Evolutionary conservation across 345 rosid genomes (phyloP), one percentile per base, ranked within the genome.

Genomic region (Eucalyptus microcorys): DNA sequence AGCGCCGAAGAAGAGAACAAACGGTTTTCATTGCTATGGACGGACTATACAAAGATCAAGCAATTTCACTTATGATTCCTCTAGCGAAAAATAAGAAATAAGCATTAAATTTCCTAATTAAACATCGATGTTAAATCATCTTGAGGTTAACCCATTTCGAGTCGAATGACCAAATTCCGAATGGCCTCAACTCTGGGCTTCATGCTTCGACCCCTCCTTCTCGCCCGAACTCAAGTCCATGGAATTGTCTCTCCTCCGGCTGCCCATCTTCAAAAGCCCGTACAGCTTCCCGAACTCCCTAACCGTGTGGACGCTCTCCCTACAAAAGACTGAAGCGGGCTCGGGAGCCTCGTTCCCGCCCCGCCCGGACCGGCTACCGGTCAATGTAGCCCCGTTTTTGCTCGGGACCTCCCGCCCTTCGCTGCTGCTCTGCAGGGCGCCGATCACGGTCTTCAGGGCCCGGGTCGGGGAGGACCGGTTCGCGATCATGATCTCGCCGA

Each of bases 391-490:
- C 87, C 93, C 96, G 10, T 89, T 86, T 34, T 79, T 91, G 76
- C 24, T 57, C 6, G 88, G 86, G 15, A 92, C 92, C 87, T 98
- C 66, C 16, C 61, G 91, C 55, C 96, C 90, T 26, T 96, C 97
- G 2, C 97, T 98, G 27, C 95, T 97, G 5, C 93, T 94, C 83
- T 97, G 99, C 84, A 98, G 42, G 9, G 99, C 99, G 21, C 89
- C 91, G 57, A 98, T 96, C 4, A 98, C 99, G 32, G 97, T 90
- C 90, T 95, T 98, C 92, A 98, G 87, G 30, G 99, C 99, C 87
- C 99, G 95, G 90, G 96, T 96, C n/a, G 99, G 99, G 80, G 99
- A 98, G 71, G 88, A 94, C 87, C 99, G 94, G 92, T 98, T 96
- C 11, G 96, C 95, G 68, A 97, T 96, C 99, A 98, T 96, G 76